phyloP scores from a whole-genome alignment of 169 alveolate species.

The Plasmodium fragile region DNA sequence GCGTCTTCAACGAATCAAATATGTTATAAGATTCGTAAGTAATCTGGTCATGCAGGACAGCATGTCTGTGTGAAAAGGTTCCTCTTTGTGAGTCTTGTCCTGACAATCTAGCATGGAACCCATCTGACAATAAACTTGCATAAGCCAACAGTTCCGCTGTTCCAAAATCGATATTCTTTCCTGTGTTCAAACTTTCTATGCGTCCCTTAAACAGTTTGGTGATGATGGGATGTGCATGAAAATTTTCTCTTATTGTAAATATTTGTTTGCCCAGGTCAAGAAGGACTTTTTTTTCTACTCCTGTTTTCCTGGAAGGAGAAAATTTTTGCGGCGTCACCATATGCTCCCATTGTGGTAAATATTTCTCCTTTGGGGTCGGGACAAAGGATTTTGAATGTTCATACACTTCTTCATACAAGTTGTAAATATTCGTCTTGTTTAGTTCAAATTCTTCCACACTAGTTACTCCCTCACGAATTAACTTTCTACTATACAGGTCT shows the following conservation, averaged over 20 bases:
- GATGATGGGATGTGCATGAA: slow-evolving; percentile 92
- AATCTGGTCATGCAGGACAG: slow-evolving; percentile 92
- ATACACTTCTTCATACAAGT: slow-evolving; percentile 86
- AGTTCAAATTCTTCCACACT: slow-evolving; percentile 84
- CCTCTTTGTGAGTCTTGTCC: slow-evolving; percentile 98
- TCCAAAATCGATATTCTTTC: slow-evolving; percentile 91
- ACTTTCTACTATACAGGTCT: slow-evolving; percentile 85
- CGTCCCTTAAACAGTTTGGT: slow-evolving; percentile 91
- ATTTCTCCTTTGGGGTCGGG: slow-evolving; percentile 67
- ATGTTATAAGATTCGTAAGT: slow-evolving; percentile 81
- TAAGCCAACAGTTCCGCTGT: slow-evolving; percentile 95
- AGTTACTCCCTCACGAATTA: slow-evolving; percentile 86
- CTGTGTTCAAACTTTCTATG: slow-evolving; percentile 86
- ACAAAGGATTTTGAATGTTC: slow-evolving; percentile 83
- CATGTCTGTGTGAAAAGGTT: slow-evolving; percentile 97
- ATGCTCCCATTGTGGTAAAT: slow-evolving; percentile 83
- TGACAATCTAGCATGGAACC: slow-evolving; percentile 92
- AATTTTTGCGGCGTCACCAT: slow-evolving; percentile 69
- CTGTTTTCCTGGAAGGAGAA: slow-evolving; percentile 78
- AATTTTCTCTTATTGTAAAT: slow-evolving; percentile 89
- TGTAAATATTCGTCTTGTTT: slow-evolving; percentile 82
- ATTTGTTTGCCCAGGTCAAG: slow-evolving; percentile 89
- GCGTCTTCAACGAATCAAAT: slow-evolving; percentile 69
- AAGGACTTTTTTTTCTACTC: slow-evolving; percentile 84
- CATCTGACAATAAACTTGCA: slow-evolving; percentile 94